Evolutionary conservation across 441 rosid species (phyloP).

Genomic region (Eruca vesicaria): DNA sequence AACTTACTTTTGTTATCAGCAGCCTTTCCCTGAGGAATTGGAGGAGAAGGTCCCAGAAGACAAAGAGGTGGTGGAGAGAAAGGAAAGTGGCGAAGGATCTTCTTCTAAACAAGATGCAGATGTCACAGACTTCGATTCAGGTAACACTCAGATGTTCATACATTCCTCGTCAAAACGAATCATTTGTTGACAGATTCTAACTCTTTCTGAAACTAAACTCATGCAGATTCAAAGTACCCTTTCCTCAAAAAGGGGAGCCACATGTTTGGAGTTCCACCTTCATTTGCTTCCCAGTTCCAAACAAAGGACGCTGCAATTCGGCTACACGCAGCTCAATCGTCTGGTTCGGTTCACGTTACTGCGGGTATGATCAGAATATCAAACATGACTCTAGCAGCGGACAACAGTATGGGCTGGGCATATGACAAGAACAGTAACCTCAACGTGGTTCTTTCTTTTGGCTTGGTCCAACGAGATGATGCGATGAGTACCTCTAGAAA

Average conservation of each 20-base stretch:
- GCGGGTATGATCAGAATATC: slow-evolving; percentile 94
- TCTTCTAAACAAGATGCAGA: slow-evolving; percentile 59
- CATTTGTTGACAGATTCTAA: neutral
- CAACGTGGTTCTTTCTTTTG: slow-evolving; percentile 34
- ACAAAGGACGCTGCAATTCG: slow-evolving; percentile 65
- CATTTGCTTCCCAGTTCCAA: slow-evolving; percentile 81
- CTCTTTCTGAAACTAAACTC: slow-evolving; percentile 1
- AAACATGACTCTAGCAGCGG: slow-evolving; percentile 25
- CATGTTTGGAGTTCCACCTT: slow-evolving; percentile 85
- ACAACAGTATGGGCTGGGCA: slow-evolving; percentile 58
- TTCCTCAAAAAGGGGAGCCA: slow-evolving; percentile 70
- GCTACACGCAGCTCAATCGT: slow-evolving; percentile 63
- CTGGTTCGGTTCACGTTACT: slow-evolving; percentile 79
- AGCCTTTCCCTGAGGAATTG: slow-evolving; percentile 47
- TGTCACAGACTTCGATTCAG: slow-evolving; percentile 43
- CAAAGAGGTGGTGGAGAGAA: slow-evolving; percentile 38
- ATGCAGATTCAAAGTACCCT: slow-evolving; percentile 65
- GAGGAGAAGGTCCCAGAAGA: slow-evolving; percentile 35
- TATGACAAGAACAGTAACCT: slow-evolving; percentile 64
- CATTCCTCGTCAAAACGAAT: neutral
- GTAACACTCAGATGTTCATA: slow-evolving; percentile 39
- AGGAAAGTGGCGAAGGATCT: slow-evolving; percentile 50
- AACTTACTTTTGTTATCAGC: slow-evolving; percentile 31
- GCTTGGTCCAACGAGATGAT: slow-evolving; percentile 51
- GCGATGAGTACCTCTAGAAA: slow-evolving; percentile 1